Base-by-base conservation (phyloP, 306 rosid species). In the Styphnolobium japonicum region DNA sequence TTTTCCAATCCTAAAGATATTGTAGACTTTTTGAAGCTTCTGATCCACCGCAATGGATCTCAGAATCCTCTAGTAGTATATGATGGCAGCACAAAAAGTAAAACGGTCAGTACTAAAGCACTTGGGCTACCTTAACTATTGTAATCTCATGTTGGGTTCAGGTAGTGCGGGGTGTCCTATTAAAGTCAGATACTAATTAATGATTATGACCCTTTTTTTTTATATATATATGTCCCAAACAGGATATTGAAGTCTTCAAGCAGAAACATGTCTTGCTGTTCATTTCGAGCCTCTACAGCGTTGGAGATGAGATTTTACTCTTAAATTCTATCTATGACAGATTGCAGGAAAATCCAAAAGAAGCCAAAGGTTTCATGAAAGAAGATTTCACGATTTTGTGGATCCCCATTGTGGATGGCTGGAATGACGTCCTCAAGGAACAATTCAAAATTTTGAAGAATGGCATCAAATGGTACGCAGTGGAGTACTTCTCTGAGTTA, bases 311-410 rank as follows among this genome's bases (percentile, higher is more conserved):
- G 75, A 63, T 82, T 4, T 36, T 45, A 14, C 86, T 82, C 11
- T 4, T 82, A 29, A 82, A 82, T 12, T 53, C 82, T 43, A 11
- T 82, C 76, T 5, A 77, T 12, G 48, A 82, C 1, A 77, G 82
- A 45, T 23, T 82, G 80, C 70, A 19, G 10, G 82, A 63, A 2
- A 67, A 71, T 2, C 42, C 82, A 42, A 63, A 42, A 77, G 63
- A 70, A 22, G 0, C 10, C 6, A 77, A 71, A 43, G 64, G 37
- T 15, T 82, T 39, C 27, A 77, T 23, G 36, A 82, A 77, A 55
- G 82, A 82, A 8, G 82, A 82, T 6, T 71, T 82, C 37, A 71
- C 71, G 76, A 82, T 82, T 21, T 29, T 82, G 57, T 82, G 86
- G 86, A 11, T 82, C 56, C 86, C 86, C 18, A 12, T 82, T 40